Conservation (phyloP, 352 stramenopile genomes). For the Phytophthora niederhauseri region DNA sequence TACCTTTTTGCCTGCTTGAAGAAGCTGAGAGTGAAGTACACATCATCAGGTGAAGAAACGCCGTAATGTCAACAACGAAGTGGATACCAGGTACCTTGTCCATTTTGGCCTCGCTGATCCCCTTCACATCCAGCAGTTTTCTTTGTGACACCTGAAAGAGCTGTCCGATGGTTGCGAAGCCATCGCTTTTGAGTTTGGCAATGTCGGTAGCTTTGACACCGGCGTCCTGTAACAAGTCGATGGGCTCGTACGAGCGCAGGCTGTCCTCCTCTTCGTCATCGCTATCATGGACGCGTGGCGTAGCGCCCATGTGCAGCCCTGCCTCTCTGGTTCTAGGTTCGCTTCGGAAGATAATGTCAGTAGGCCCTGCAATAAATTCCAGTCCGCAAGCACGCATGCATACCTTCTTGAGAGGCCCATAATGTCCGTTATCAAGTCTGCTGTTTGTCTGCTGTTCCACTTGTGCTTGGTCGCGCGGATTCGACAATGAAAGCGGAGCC, state of each 20-base stretch:
- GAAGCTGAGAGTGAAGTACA: constrained; percentile 29
- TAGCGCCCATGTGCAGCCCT: constrained; percentile 33
- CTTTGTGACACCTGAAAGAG: constrained; percentile 81
- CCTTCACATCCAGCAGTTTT: constrained; percentile 79
- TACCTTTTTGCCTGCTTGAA: constrained; percentile 81
- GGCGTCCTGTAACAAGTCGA: constrained; percentile 75
- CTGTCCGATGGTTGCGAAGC: constrained; percentile 82
- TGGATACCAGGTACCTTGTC: constrained; percentile 60
- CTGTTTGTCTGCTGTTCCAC: not conserved
- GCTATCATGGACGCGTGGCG: constrained; percentile 40
- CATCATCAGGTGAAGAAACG: too few species aligned
- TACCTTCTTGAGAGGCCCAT: constrained; percentile 32
- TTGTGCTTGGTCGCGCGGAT: constrained; percentile 5
- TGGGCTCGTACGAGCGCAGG: constrained; percentile 68
- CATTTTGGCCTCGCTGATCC: constrained; percentile 89
- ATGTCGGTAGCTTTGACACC: constrained; percentile 83
- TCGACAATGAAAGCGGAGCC: constrained; percentile 12
- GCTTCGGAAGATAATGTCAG: constrained; percentile 18
- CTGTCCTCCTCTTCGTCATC: constrained; percentile 67
- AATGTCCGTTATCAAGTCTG: not conserved
- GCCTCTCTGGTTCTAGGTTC: constrained; percentile 27
- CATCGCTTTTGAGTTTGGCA: constrained; percentile 76
- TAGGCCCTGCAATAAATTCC: not conserved
- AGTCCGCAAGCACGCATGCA: not conserved
- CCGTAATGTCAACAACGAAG: not conserved